phyloP scores from a whole-genome alignment of 2,329 filamentous ascomycete species.

The Penicillium digitatum region DNA sequence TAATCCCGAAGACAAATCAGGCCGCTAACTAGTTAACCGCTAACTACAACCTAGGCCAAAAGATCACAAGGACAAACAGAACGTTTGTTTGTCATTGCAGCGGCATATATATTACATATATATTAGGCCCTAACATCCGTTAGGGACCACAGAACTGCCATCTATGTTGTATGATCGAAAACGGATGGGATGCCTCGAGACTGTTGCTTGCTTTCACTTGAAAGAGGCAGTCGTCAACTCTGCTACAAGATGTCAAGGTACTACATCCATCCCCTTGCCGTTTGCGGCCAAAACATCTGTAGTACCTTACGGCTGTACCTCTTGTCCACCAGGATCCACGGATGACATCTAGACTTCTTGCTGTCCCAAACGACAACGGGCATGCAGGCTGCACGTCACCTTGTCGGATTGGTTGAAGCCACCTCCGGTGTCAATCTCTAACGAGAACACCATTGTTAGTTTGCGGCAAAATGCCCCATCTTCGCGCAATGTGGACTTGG shows the following conservation, averaged over 20 bases:
- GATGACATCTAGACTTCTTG: constrained; percentile 18
- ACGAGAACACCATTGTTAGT: background rate
- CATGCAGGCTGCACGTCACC: background rate
- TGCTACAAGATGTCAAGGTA: background rate
- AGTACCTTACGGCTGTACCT: constrained; percentile 15
- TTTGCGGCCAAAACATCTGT: constrained; percentile 9
- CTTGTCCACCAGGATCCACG: constrained; percentile 7
- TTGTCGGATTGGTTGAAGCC: background rate
- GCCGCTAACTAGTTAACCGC: no score
- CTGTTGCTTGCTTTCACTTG: background rate
- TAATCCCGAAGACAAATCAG: no score
- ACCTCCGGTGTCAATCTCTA: background rate
- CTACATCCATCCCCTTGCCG: constrained; percentile 4
- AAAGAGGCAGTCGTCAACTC: background rate
- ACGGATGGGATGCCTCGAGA: constrained; percentile 6
- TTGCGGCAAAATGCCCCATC: background rate
- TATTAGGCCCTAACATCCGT: no score
- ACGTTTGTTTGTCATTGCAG: no score
- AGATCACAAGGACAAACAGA: no score
- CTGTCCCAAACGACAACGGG: background rate
- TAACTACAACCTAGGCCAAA: no score
- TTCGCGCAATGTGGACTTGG: background rate
- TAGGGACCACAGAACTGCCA: no score
- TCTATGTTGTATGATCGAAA: constrained; percentile 14
- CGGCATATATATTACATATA: no score